A percentile compares a stretch with the other conserved stretches of the same genome.
phyloP scores from a whole-genome alignment of 768 basidiomycete species.

The Suillus tomentosus region DNA sequence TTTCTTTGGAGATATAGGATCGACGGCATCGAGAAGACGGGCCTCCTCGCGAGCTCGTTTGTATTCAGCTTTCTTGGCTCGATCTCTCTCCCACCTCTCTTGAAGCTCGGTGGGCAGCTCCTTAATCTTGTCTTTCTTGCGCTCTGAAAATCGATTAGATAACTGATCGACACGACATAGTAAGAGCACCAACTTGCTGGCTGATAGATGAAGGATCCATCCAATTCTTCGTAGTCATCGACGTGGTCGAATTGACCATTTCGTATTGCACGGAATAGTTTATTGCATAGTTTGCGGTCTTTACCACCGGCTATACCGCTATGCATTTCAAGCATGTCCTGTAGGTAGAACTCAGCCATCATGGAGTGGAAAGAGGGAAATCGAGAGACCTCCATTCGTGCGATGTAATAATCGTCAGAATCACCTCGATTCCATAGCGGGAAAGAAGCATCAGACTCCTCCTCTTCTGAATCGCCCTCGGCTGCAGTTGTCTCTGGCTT shows the following conservation, averaged over 20 bases:
- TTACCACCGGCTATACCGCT: constrained; percentile 45
- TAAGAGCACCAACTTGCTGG: constrained; percentile 51
- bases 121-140: constrained; percentile 52
- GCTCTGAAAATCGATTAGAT: constrained; percentile 15
- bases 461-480: constrained; percentile 35
- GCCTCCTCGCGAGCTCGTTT: constrained; percentile 65
- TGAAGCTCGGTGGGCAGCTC: constrained; percentile 58
- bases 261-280: constrained; percentile 59
- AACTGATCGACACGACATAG: background rate
- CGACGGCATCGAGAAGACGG: constrained; percentile 56
- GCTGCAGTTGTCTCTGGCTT: constrained; percentile 14
- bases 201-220: constrained; percentile 21
- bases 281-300: constrained; percentile 53
- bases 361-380: background rate
- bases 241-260: constrained; percentile 53
- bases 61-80: constrained; percentile 75
- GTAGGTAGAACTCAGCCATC: constrained; percentile 34
- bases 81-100: constrained; percentile 79
- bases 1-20: constrained; percentile 63
- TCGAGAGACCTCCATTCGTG: constrained; percentile 51
- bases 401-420: constrained; percentile 59
- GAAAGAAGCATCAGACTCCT: constrained; percentile 27
- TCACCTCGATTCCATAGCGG: constrained; percentile 44
- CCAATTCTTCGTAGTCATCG: constrained; percentile 29
- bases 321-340: constrained; percentile 68